phyloP scores from a whole-genome alignment of 768 basidiomycete species.

The Boletus sensibilis region DNA sequence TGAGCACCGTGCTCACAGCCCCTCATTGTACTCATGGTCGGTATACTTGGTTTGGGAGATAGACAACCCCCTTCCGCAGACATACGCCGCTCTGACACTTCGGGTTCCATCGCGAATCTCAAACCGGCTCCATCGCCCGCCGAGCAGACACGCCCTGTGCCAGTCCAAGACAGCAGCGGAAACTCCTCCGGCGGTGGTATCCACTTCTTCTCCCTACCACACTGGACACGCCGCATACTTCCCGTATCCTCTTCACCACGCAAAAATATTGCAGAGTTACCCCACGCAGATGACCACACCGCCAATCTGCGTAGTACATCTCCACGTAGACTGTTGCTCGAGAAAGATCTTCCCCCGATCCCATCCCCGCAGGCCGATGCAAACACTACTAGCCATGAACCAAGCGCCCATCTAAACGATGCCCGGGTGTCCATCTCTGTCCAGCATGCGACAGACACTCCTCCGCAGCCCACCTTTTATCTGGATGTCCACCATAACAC shows the following conservation, averaged over 20 bases:
- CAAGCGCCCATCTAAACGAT: constrained; percentile 6
- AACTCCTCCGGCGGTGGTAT: constrained; percentile 38
- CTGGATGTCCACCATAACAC: constrained; percentile 57
- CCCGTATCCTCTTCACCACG: constrained; percentile 32
- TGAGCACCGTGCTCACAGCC: background rate
- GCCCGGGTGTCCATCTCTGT: constrained; percentile 16
- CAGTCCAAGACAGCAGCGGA: constrained; percentile 39
- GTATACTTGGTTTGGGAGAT: constrained; percentile 37
- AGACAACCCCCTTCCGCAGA: constrained; percentile 34
- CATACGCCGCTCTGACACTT: constrained; percentile 23
- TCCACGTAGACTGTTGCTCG: constrained; percentile 15
- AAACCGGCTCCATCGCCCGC: constrained; percentile 41
- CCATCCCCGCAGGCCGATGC: constrained; percentile 19
- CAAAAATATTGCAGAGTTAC: constrained; percentile 27
- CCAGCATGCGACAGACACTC: constrained; percentile 27
- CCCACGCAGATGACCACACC: constrained; percentile 26
- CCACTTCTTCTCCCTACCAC: constrained; percentile 66
- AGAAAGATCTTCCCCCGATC: constrained; percentile 55
- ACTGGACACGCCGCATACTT: constrained; percentile 57
- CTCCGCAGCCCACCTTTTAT: constrained; percentile 56
- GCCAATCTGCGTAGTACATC: constrained; percentile 18
- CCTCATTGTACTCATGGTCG: constrained; percentile 34
- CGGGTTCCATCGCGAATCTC: constrained; percentile 32
- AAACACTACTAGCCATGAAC: background rate
- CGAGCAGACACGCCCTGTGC: constrained; percentile 45